phyloP scores from a whole-genome alignment of 352 stramenopile genomes.

The Phytophthora megakarya region DNA sequence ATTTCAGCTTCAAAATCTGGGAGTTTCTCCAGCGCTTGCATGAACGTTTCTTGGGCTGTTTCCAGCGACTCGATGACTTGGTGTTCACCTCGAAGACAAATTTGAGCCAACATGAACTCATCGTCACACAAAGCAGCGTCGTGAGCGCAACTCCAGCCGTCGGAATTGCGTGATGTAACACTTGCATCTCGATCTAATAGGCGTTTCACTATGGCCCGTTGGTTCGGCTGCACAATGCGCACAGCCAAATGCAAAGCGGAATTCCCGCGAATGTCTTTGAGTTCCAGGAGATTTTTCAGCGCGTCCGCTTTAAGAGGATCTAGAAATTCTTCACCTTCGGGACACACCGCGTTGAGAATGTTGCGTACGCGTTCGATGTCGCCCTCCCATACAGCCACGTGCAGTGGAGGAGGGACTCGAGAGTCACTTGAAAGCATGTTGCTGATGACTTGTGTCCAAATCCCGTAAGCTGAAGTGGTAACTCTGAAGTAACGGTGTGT shows the following conservation, averaged over 20 bases:
- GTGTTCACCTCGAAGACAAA: conserved; percentile 68
- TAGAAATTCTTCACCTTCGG: conserved; percentile 9
- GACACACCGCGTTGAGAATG: conserved; percentile 37
- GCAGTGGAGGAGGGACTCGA: conserved; percentile 43
- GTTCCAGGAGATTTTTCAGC: conserved; percentile 52
- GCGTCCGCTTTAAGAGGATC: conserved; percentile 14
- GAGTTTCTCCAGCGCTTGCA: conserved; percentile 64
- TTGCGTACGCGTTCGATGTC: conserved; percentile 40
- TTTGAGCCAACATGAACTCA: conserved; percentile 70
- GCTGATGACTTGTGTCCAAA: no score
- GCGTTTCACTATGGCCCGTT: conserved; percentile 63
- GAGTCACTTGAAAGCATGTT: no score
- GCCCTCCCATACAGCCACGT: conserved; percentile 78
- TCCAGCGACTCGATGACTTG: conserved; percentile 59
- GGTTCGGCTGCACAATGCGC: conserved; percentile 62
- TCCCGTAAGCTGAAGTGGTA: no score
- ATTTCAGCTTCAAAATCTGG: conserved; percentile 85
- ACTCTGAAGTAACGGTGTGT: no score
- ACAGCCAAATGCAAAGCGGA: conserved; percentile 76
- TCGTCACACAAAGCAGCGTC: conserved; percentile 78
- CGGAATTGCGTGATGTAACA: conserved; percentile 38
- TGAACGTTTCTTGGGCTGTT: conserved; percentile 57
- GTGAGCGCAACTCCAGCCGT: conserved; percentile 80
- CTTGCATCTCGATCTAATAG: conserved; percentile 52
- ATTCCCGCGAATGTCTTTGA: conserved; percentile 66